Evolutionary conservation across 768 basidiomycete species (phyloP).

Genomic region (Chalciporus pseudorubinellus): DNA sequence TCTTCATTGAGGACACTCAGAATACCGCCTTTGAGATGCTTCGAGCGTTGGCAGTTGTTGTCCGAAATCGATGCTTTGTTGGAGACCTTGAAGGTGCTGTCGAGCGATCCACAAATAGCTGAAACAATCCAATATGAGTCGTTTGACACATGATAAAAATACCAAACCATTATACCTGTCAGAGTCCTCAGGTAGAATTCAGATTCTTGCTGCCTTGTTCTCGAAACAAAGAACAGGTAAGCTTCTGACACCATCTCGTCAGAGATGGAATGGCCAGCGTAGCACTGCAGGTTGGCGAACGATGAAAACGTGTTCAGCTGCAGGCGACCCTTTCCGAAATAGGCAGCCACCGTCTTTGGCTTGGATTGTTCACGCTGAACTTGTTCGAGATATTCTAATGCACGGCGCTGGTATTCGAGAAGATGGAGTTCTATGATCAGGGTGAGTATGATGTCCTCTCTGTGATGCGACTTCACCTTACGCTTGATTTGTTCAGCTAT

Average conservation of each 20-base stretch:
- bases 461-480: slow-evolving; percentile 2
- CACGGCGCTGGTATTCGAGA: slow-evolving; percentile 15
- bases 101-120: slow-evolving; percentile 8
- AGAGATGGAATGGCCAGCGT: slow-evolving; percentile 9
- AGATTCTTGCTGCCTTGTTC: neutral
- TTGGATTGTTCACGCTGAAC: neutral
- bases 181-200: neutral
- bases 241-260: slow-evolving; percentile 22
- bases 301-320: neutral
- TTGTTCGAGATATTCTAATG: slow-evolving; percentile 15
- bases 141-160: too few relatives aligned
- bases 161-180: neutral
- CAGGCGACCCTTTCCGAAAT: neutral
- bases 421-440: slow-evolving; percentile 22
- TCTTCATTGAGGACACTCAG: slow-evolving; percentile 15
- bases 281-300: neutral
- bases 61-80: slow-evolving; percentile 9
- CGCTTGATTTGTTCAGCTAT: slow-evolving; percentile 23
- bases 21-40: slow-evolving; percentile 11
- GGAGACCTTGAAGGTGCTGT: slow-evolving; percentile 18
- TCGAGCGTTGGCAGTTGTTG: neutral
- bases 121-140: too few relatives aligned
- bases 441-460: neutral
- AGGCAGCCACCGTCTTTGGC: neutral
- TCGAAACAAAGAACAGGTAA: slow-evolving; percentile 13